Evolutionary conservation across 768 basidiomycete genomes (phyloP).

Genomic region (Aureoboletus auriporus): DNA sequence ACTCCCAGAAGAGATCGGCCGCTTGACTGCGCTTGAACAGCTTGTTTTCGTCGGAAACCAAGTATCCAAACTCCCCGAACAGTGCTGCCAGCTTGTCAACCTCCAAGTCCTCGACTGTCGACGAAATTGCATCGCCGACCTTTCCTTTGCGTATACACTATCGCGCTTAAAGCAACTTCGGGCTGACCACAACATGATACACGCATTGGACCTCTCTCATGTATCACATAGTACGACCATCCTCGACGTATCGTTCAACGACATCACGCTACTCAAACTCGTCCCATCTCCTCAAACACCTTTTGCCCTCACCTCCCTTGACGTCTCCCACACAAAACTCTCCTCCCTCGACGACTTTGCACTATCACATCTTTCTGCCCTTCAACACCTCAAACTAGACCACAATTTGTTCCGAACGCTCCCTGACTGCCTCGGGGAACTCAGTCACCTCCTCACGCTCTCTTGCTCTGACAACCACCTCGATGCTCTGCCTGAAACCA

Average conservation of each 20-base stretch:
- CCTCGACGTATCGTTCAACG: slow-evolving; percentile 82
- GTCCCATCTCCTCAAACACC: slow-evolving; percentile 43
- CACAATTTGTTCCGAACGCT: slow-evolving; percentile 83
- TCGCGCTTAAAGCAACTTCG: slow-evolving; percentile 64
- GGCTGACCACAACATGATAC: slow-evolving; percentile 81
- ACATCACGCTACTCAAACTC: slow-evolving; percentile 76
- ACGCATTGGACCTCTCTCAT: slow-evolving; percentile 73
- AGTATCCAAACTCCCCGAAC: slow-evolving; percentile 65
- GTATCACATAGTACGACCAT: slow-evolving; percentile 55
- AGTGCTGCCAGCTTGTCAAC: slow-evolving; percentile 50
- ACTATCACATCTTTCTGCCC: slow-evolving; percentile 66
- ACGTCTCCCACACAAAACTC: slow-evolving; percentile 86
- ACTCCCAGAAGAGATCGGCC: slow-evolving; percentile 77
- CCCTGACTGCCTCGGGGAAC: slow-evolving; percentile 77
- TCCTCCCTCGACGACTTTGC: slow-evolving; percentile 75
- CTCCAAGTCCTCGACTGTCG: slow-evolving; percentile 79
- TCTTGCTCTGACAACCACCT: slow-evolving; percentile 93
- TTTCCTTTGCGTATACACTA: slow-evolving; percentile 63
- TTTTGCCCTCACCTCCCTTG: slow-evolving; percentile 67
- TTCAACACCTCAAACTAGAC: slow-evolving; percentile 71
- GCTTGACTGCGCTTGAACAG: slow-evolving; percentile 61
- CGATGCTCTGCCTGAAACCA: slow-evolving; percentile 64
- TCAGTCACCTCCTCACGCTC: slow-evolving; percentile 64
- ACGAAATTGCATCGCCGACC: slow-evolving; percentile 77
- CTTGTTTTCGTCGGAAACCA: slow-evolving; percentile 86